Evolutionary conservation across 2,329 filamentous ascomycete genomes (phyloP).

Genomic region (Beauveria australis): DNA sequence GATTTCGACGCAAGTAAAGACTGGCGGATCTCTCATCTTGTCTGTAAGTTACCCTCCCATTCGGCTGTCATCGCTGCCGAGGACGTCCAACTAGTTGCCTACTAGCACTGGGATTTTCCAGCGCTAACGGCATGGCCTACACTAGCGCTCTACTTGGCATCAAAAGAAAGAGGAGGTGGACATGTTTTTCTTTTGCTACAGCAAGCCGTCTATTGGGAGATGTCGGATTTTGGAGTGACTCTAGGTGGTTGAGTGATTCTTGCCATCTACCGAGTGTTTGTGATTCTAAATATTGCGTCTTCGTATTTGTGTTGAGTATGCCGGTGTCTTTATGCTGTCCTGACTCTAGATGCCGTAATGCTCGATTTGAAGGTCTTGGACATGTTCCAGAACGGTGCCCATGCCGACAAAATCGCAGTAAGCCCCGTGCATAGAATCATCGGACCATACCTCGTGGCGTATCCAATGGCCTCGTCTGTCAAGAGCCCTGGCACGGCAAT

Average conservation of each 20-base stretch:
- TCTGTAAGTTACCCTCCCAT: too few relatives aligned
- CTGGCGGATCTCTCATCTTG: too few relatives aligned
- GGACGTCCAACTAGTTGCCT: background rate
- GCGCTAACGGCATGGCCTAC: background rate
- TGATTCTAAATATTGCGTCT: too few relatives aligned
- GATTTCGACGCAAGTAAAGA: background rate
- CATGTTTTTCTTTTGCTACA: background rate
- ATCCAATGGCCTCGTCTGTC: conserved; percentile 21
- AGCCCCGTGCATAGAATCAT: conserved; percentile 26
- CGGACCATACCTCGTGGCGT: conserved; percentile 24
- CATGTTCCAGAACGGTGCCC: conserved; percentile 29
- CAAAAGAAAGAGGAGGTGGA: background rate
- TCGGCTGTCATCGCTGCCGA: background rate
- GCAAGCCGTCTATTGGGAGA: background rate
- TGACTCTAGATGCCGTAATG: background rate
- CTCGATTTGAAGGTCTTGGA: background rate
- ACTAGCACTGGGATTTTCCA: background rate
- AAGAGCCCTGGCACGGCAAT: conserved; percentile 18
- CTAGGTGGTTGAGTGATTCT: too few relatives aligned
- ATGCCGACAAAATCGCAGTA: conserved; percentile 23
- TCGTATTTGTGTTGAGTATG: background rate
- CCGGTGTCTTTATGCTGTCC: background rate
- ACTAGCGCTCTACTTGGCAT: background rate
- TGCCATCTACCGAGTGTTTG: too few relatives aligned
- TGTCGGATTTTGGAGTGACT: background rate